A percentile compares a stretch with the other conserved stretches of the same genome.
Conservation (phyloP, 345 rosid genomes). For the Eucalyptus camaldulensis region DNA sequence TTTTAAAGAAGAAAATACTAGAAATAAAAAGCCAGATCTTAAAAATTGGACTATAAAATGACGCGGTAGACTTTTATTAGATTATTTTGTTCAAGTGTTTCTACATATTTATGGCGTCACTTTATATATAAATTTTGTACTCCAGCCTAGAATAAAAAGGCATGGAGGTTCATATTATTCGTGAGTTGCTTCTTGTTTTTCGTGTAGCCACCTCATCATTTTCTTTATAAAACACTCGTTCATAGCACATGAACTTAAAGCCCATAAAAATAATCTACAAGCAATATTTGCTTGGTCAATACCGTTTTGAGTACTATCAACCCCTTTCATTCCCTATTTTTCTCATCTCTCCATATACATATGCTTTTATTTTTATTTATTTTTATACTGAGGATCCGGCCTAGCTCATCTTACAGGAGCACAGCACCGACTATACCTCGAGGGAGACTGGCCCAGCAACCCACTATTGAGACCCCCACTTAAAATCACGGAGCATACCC, state of each 20-base stretch:
- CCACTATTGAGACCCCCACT: fast-evolving
- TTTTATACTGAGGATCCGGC: fast-evolving
- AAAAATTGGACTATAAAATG: background rate
- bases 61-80: background rate
- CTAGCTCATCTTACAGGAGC: fast-evolving
- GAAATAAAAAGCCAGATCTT: background rate
- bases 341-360: background rate
- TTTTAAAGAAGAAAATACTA: too few species aligned
- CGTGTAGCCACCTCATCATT: background rate
- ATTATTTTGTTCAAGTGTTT: too few species aligned
- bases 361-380: too few species aligned
- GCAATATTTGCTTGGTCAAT: background rate
- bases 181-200: background rate
- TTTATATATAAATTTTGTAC: background rate
- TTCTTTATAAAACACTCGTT: background rate
- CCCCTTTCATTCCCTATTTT: background rate
- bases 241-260: background rate
- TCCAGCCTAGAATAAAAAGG: background rate
- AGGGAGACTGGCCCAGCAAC: fast-evolving
- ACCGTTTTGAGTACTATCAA: background rate
- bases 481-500: fast-evolving
- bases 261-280: too few species aligned
- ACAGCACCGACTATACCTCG: fast-evolving
- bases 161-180: background rate
- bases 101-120: background rate